Base-by-base conservation (phyloP, 176 grass and related monocot genomes). In the Microstegium vimineum region DNA sequence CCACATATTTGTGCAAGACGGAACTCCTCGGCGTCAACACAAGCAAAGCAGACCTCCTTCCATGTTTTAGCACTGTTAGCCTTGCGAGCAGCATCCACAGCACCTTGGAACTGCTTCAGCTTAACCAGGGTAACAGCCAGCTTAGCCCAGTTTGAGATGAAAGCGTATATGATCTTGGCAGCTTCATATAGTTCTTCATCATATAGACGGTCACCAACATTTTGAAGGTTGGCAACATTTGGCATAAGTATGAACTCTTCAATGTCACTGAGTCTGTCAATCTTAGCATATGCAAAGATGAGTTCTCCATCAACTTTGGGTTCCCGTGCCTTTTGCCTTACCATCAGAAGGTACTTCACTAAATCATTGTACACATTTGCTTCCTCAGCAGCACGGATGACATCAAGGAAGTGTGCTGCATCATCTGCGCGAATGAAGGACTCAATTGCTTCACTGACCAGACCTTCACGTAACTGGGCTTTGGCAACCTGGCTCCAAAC, bases 11-110 rank as follows among this genome's bases (percentile, higher is more conserved):
- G 95, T 17, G 95, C 95, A 45, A 95, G 82, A 64, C 92, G 86
- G 90, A 98, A 98, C 89, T 98, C 95, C 82, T 98, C 95, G 11
- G 92, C 92, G 0, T 98, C 95, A 76, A 98, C 95, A 93, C 95
- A 98, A 80, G 92, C 92, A 95, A 95, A 98, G 84, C 92, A 98
- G 57, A 98, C 95, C 70, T 98, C 95, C 80, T 98, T 98, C 95
- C 95, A 98, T 71, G 95, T 98, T 82, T 98, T 95, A n/a, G 92
- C 73, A 36, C 95, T 98, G 84, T 98, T 98, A 43, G 92, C 95
- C 86, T 98, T 93, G 71, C 92, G 88, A 84, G 95, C 90, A 76
- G 95, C 95, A 95, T 98, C 95, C 57, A 98, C 95, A 66, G 95
- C 95, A 76, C 95, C 89, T 86, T 98, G 92, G 88, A 95, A 98